Percentiles rank a stretch among this genome's conserved stretches.
Evolutionary conservation across 2,329 filamentous ascomycete species (phyloP).

Genomic region (Plenodomus lindquistii): DNA sequence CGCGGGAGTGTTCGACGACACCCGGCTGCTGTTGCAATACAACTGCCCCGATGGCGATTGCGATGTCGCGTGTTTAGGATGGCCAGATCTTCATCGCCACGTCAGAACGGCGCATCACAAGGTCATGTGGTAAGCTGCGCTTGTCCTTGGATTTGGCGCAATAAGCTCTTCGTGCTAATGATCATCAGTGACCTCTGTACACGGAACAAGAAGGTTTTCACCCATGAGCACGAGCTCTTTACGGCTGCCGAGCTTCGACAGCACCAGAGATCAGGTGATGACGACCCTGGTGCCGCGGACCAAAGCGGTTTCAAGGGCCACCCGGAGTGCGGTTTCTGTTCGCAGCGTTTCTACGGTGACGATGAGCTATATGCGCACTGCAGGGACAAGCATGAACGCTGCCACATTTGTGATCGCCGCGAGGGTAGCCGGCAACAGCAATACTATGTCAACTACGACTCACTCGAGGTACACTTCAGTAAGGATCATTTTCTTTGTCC

Average conservation of each 20-base stretch:
- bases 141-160: background rate
- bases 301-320: conserved; percentile 97
- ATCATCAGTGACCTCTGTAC: conserved; percentile 75
- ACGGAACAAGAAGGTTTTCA: conserved; percentile 96
- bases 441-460: conserved; percentile 88
- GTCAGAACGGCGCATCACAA: conserved; percentile 82
- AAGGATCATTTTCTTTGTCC: conserved; percentile 84
- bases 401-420: conserved; percentile 85
- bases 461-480: conserved; percentile 83
- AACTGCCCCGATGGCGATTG: conserved; percentile 89
- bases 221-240: conserved; percentile 95
- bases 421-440: conserved; percentile 70
- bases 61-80: conserved; percentile 81
- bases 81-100: conserved; percentile 79
- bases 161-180: conserved; percentile 7
- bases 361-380: conserved; percentile 95
- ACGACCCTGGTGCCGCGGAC: conserved; percentile 83
- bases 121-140: conserved; percentile 69
- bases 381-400: conserved; percentile 89
- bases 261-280: conserved; percentile 89
- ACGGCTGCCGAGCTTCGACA: conserved; percentile 76
- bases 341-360: conserved; percentile 89
- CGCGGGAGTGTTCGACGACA: conserved; percentile 88
- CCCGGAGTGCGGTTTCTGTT: conserved; percentile 91
- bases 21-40: conserved; percentile 82